phyloP scores from a whole-genome alignment of 2,329 filamentous ascomycete species.

The Scytalidium sp. region DNA sequence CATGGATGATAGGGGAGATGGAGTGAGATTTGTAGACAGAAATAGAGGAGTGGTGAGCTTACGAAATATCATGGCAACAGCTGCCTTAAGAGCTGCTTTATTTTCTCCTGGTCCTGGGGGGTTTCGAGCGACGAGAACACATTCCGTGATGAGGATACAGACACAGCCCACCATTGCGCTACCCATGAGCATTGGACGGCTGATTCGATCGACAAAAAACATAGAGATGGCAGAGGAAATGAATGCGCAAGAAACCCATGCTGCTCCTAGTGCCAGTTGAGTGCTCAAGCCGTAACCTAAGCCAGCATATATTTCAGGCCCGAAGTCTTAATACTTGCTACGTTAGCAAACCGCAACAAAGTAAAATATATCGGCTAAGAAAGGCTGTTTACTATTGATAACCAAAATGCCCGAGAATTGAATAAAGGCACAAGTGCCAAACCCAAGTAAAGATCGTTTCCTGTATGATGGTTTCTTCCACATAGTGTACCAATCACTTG shows the following conservation, averaged over 20 bases:
- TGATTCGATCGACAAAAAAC: slow-evolving; percentile 1
- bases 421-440: background rate
- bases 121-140: slow-evolving; percentile 2
- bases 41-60: too few relatives aligned
- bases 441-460: background rate
- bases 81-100: background rate
- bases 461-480: slow-evolving; percentile 4
- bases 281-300: background rate
- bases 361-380: background rate
- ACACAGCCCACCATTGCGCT: slow-evolving; percentile 3
- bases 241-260: background rate
- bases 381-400: slow-evolving; percentile 1
- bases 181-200: background rate
- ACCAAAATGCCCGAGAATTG: slow-evolving; percentile 3
- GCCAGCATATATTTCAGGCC: slow-evolving; percentile 4
- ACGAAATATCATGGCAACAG: slow-evolving; percentile 6
- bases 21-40: too few relatives aligned
- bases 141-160: slow-evolving; percentile 1
- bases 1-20: too few relatives aligned
- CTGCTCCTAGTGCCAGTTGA: background rate
- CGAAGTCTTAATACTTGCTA: background rate
- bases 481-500: background rate
- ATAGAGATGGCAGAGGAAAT: background rate
- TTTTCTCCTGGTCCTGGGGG: background rate
- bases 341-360: too few relatives aligned